Percentiles rank a stretch among this genome's conserved stretches.
Conservation (phyloP, 305 asterid genomes). For the Coffea humblotiana region DNA sequence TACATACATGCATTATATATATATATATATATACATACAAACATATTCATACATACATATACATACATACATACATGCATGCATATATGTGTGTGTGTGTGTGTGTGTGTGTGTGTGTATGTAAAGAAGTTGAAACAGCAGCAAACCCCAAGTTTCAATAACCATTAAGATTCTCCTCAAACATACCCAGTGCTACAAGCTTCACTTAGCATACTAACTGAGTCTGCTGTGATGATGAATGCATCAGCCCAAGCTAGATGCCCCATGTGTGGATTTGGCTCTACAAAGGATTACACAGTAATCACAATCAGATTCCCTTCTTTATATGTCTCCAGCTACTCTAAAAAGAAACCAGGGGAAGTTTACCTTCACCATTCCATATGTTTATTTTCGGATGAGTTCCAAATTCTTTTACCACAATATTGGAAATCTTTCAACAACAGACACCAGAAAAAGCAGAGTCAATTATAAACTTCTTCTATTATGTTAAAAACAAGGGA, state of each 20-base stretch:
- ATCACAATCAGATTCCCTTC: not conserved
- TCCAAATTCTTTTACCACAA: conserved; percentile 77
- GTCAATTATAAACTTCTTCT: not conserved
- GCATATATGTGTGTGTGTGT: too few species aligned
- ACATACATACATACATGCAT: too few species aligned
- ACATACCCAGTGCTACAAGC: conserved; percentile 99
- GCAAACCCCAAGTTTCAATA: conserved; percentile 11
- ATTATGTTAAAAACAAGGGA: not conserved
- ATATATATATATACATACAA: too few species aligned
- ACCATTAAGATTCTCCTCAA: conserved; percentile 13
- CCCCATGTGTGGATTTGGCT: conserved; percentile 95
- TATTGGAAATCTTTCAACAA: conserved; percentile 48
- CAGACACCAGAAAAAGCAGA: not conserved
- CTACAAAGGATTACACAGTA: conserved; percentile 39
- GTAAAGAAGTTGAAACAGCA: not conserved
- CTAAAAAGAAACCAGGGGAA: conserved; percentile 9
- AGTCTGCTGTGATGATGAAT: conserved; percentile 88
- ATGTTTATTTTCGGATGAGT: conserved; percentile 71
- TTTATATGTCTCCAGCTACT: not conserved
- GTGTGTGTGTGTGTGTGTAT: too few species aligned
- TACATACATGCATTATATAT: too few species aligned
- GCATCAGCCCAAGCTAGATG: conserved; percentile 99
- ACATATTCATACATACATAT: too few species aligned
- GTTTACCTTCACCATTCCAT: conserved; percentile 95
- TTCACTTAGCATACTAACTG: conserved; percentile 96